Percentiles rank a stretch among this genome's conserved stretches.
phyloP scores from a whole-genome alignment of 768 basidiomycete species.

The Tulasnella sp. region DNA sequence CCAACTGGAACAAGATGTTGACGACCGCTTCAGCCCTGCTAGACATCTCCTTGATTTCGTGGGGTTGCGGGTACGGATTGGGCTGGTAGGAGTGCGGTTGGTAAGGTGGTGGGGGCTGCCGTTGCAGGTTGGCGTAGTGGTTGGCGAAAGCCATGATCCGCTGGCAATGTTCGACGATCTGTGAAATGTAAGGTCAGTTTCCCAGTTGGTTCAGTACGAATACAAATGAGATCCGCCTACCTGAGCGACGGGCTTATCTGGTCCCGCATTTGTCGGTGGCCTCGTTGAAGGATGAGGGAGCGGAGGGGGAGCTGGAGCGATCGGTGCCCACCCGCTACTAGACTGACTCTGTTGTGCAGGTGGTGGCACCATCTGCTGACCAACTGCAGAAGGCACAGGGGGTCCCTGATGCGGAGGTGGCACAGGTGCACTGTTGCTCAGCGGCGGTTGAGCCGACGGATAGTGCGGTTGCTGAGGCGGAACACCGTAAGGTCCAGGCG shows the following conservation, averaged over 20 bases:
- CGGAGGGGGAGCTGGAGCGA: slow-evolving; percentile 8
- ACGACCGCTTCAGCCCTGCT: slow-evolving; percentile 19
- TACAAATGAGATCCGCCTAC: not conserved
- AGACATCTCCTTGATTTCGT: slow-evolving; percentile 24
- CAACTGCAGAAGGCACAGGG: not conserved
- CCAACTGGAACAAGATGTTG: slow-evolving; percentile 10
- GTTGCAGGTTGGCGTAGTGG: slow-evolving; percentile 15
- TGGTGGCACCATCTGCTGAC: not conserved
- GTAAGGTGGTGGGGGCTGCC: not conserved
- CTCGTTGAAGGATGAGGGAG: not conserved
- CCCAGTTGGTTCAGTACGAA: not conserved
- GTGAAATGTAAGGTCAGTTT: not conserved
- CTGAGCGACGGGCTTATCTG: slow-evolving; percentile 28
- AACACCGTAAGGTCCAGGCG: not conserved
- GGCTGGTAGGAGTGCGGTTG: not conserved
- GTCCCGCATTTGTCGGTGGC: slow-evolving; percentile 1
- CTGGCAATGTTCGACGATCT: slow-evolving; percentile 26
- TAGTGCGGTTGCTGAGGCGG: not conserved
- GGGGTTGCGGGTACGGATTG: not conserved
- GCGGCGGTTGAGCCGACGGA: not conserved
- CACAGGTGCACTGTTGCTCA: not conserved
- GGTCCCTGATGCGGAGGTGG: not conserved
- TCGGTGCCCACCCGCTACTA: not conserved
- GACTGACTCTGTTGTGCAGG: not conserved
- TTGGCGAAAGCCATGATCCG: slow-evolving; percentile 25